A percentile compares a stretch with the other conserved stretches of the same genome.
Evolutionary conservation across 179 eudicot species (phyloP).

Genomic region (Silene vulgaris): DNA sequence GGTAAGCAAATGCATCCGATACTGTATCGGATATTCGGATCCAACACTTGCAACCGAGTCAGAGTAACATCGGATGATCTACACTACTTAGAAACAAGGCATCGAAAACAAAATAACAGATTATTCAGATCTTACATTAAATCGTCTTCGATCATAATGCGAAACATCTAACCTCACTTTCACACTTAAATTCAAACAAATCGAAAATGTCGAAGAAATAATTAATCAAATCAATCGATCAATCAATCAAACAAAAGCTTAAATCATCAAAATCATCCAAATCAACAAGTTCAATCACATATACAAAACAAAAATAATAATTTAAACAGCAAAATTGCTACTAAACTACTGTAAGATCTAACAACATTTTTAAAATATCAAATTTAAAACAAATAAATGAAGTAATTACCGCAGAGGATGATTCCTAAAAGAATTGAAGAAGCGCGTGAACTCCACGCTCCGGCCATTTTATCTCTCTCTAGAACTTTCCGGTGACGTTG

Average conservation of each 20-base stretch:
- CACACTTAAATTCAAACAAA: neutral
- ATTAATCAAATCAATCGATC: neutral
- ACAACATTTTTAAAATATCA: neutral
- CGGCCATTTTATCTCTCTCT: conserved; percentile 17
- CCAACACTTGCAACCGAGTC: too few relatives aligned
- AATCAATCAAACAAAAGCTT: conserved; percentile 8
- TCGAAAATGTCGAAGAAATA: neutral
- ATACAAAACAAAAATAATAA: neutral
- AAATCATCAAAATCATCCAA: neutral
- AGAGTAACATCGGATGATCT: too few relatives aligned
- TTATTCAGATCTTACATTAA: too few relatives aligned
- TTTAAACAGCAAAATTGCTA: neutral
- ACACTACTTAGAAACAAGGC: too few relatives aligned
- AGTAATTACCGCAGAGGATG: conserved; percentile 35
- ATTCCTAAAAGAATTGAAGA: conserved; percentile 29
- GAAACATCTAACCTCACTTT: neutral
- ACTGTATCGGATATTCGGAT: too few relatives aligned
- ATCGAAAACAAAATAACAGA: too few relatives aligned
- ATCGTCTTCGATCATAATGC: too few relatives aligned
- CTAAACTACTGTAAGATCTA: neutral
- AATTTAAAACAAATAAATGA: neutral
- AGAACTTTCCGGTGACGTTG: neutral
- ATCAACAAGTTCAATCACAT: neutral
- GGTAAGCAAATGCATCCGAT: too few relatives aligned
- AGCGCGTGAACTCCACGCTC: conserved; percentile 34